A percentile compares a stretch with the other conserved stretches of the same genome.
Evolutionary conservation across 177 flowering plant genomes (phyloP).

Genomic region (Tripterygium wilfordii): DNA sequence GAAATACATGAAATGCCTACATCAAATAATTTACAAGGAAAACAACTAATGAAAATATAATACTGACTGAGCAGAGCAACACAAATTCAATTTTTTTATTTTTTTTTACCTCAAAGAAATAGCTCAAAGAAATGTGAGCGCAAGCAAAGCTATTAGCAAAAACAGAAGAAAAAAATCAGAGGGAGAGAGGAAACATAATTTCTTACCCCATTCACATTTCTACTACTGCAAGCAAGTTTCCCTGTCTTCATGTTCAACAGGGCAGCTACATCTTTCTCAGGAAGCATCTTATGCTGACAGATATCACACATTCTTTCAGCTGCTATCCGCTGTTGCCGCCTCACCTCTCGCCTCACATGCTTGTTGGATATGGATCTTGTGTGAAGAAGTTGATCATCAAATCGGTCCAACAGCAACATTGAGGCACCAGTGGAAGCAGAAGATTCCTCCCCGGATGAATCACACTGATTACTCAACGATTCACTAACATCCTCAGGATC

Average conservation of each 20-base stretch:
- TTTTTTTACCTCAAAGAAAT: no score
- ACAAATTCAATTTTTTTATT: no score
- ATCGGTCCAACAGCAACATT: slow-evolving; percentile 19
- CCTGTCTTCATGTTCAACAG: slow-evolving; percentile 72
- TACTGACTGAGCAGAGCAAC: no score
- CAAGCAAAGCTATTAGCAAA: not conserved
- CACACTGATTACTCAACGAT: slow-evolving; percentile 31
- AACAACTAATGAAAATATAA: no score
- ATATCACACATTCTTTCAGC: slow-evolving; percentile 75
- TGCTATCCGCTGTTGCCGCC: slow-evolving; percentile 60
- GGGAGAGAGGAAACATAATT: not conserved
- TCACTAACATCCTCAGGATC: slow-evolving; percentile 64
- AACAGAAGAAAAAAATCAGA: not conserved
- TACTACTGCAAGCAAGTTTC: slow-evolving; percentile 83
- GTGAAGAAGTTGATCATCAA: slow-evolving; percentile 38
- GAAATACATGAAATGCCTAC: slow-evolving; percentile 93
- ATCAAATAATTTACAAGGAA: no score
- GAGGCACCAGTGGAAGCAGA: slow-evolving; percentile 21
- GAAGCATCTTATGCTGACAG: slow-evolving; percentile 83
- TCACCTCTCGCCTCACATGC: slow-evolving; percentile 53
- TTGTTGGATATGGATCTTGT: slow-evolving; percentile 42
- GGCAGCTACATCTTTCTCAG: slow-evolving; percentile 87
- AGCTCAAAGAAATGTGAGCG: no score
- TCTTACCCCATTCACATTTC: slow-evolving; percentile 78
- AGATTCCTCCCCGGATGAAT: slow-evolving; percentile 48